Evolutionary conservation across 2,329 filamentous ascomycete species (phyloP).

Genomic region (Arachnomyces sp.): DNA sequence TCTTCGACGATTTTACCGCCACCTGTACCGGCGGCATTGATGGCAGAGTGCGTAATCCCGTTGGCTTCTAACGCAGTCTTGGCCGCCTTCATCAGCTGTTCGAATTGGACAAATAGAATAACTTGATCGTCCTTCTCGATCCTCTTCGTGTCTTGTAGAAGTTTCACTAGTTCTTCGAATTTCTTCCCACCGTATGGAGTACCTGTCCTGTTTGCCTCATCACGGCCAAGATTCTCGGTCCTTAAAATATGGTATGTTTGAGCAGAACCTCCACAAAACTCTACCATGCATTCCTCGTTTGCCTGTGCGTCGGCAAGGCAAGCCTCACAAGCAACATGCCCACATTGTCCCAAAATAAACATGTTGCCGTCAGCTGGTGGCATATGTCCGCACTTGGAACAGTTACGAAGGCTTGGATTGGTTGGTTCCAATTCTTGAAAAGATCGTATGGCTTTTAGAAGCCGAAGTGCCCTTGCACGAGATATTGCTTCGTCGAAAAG

Average conservation of each 20-base stretch:
- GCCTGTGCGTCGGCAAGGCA: constrained; percentile 25
- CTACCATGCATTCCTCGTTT: constrained; percentile 31
- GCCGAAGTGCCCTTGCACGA: constrained; percentile 25
- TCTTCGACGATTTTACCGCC: constrained; percentile 28
- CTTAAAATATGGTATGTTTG: constrained; percentile 35
- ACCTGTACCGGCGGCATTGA: constrained; percentile 26
- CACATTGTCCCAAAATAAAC: constrained; percentile 42
- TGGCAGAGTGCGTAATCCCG: constrained; percentile 26
- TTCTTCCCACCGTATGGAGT: constrained; percentile 39
- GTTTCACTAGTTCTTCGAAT: constrained; percentile 37
- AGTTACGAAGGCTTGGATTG: constrained; percentile 13
- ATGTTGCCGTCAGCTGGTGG: constrained; percentile 23
- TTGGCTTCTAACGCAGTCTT: constrained; percentile 21
- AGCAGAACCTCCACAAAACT: constrained; percentile 34
- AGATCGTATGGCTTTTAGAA: constrained; percentile 24
- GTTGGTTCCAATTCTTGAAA: constrained; percentile 17
- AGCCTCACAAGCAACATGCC: constrained; percentile 43
- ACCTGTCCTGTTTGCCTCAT: constrained; percentile 15
- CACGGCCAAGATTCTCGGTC: constrained; percentile 27
- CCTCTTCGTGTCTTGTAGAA: constrained; percentile 30
- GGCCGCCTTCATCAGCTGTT: constrained; percentile 35
- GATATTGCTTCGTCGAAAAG: constrained; percentile 24
- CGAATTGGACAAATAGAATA: constrained; percentile 50
- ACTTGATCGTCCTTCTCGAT: constrained; percentile 42
- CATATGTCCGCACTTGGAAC: constrained; percentile 26